phyloP scores from a whole-genome alignment of 139 green algal species.

The Haematococcus lacustris region DNA sequence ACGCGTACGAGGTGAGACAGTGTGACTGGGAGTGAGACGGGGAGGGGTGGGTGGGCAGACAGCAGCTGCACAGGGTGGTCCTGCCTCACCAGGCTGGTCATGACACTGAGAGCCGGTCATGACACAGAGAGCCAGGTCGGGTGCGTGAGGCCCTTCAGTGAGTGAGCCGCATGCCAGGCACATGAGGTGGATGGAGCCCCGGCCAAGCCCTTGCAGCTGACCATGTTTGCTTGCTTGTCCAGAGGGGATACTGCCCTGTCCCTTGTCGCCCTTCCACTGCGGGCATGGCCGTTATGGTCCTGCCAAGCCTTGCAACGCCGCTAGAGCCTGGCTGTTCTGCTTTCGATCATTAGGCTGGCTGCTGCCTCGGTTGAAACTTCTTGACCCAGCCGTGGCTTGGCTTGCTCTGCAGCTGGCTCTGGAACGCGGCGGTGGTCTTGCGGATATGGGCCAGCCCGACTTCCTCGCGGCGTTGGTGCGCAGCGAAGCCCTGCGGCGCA shows the following conservation, averaged over 20 bases:
- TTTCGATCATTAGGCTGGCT: no score
- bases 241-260: no score
- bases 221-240: no score
- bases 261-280: no score
- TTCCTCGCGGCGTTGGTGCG: neutral
- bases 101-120: neutral
- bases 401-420: neutral
- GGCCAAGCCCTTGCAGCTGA: no score
- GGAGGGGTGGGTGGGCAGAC: neutral
- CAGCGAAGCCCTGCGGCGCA: no score
- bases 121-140: neutral
- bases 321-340: no score
- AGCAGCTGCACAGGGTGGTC: neutral
- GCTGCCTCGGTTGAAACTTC: no score
- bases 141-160: neutral
- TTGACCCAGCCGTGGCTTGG: no score
- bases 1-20: slow-evolving; percentile 31
- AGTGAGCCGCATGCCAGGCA: neutral
- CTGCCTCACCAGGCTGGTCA: neutral
- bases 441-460: neutral
- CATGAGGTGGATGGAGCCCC: no score
- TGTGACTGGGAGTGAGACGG: neutral
- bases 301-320: no score
- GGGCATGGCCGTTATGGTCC: no score
- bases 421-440: neutral